Conservation (phyloP, 768 basidiomycete species). For the Panellus pusillus region DNA sequence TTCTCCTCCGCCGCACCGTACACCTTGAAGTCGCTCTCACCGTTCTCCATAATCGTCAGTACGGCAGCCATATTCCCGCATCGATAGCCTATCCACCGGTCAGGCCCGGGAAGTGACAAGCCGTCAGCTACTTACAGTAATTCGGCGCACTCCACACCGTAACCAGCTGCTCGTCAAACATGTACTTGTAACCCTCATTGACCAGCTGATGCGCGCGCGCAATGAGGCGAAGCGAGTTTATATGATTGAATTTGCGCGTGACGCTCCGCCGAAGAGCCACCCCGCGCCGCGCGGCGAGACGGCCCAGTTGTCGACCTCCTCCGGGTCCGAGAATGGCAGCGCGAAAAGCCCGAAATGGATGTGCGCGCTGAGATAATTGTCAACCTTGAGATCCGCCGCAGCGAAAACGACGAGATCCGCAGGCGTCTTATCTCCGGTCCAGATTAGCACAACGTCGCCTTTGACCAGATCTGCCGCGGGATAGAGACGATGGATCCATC, state of each 20-base stretch:
- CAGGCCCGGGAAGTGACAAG: neutral
- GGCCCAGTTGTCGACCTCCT: conserved; percentile 95
- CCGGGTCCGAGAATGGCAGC: conserved; percentile 56
- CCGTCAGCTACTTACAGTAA: conserved; percentile 54
- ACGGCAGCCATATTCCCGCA: conserved; percentile 93
- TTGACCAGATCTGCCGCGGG: conserved; percentile 65
- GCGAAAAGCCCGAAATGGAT: no score
- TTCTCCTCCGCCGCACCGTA: conserved; percentile 91
- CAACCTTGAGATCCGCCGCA: conserved; percentile 63
- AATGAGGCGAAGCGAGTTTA: conserved; percentile 83
- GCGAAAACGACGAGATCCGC: conserved; percentile 64
- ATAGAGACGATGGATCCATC: conserved; percentile 54
- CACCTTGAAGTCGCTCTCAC: conserved; percentile 69
- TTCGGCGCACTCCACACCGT: conserved; percentile 94
- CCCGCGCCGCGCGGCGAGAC: conserved; percentile 96
- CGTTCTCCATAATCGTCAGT: conserved; percentile 76
- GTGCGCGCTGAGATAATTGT: conserved; percentile 30
- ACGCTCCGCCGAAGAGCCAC: conserved; percentile 90
- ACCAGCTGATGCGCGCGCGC: conserved; percentile 97
- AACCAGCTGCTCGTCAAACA: conserved; percentile 92
- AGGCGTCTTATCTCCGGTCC: conserved; percentile 70
- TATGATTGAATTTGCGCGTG: conserved; percentile 92
- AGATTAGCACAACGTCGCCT: conserved; percentile 64
- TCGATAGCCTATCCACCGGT: conserved; percentile 34
- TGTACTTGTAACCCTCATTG: conserved; percentile 93